Evolutionary conservation across 441 rosid genomes (phyloP).

Genomic region (Corymbia citriodora): DNA sequence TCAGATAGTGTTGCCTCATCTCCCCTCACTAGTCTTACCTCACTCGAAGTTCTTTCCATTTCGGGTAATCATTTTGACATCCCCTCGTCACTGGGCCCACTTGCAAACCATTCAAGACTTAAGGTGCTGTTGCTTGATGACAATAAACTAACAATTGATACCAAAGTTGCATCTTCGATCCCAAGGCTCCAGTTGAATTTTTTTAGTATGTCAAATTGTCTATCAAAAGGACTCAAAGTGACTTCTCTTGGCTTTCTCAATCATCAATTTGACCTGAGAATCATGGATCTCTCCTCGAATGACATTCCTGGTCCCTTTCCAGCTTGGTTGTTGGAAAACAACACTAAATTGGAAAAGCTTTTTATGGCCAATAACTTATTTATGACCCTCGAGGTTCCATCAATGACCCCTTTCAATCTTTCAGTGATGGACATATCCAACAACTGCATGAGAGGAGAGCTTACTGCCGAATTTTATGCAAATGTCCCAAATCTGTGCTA

Average conservation of each 20-base stretch:
- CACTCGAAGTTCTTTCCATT: not conserved
- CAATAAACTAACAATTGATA: not conserved
- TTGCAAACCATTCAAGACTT: slow-evolving; percentile 24
- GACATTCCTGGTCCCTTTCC: slow-evolving; percentile 10
- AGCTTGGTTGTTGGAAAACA: slow-evolving; percentile 25
- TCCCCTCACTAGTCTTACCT: not conserved
- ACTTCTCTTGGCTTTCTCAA: slow-evolving; percentile 9
- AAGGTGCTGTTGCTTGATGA: not conserved
- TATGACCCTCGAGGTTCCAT: too few species aligned
- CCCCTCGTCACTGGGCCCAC: slow-evolving; percentile 4
- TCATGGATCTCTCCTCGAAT: not conserved
- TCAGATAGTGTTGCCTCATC: not conserved
- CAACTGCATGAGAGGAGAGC: too few species aligned
- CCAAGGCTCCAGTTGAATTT: slow-evolving; percentile 1
- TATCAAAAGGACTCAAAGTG: not conserved
- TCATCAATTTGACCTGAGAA: slow-evolving; percentile 1
- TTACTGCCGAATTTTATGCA: rapidly evolving
- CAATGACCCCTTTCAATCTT: too few species aligned
- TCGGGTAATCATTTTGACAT: slow-evolving; percentile 4
- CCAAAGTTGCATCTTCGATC: not conserved
- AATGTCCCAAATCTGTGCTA: rapidly evolving
- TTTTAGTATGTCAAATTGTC: not conserved
- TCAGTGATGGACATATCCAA: rapidly evolving
- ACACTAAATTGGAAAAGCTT: not conserved
- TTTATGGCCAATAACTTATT: not conserved